Base-by-base conservation (phyloP, 345 rosid species). In the Acer negundo region DNA sequence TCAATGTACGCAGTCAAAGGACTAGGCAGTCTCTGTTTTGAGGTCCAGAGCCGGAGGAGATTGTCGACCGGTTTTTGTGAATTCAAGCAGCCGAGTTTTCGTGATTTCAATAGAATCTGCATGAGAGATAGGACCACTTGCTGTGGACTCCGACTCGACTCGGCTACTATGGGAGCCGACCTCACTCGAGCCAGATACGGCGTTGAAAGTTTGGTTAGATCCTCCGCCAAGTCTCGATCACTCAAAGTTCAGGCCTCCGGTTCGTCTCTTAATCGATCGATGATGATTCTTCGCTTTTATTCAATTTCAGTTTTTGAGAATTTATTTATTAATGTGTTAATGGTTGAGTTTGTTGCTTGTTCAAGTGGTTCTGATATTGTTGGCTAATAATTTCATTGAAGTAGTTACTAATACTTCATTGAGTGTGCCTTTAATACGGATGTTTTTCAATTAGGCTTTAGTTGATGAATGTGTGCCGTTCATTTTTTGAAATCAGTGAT, bases 241-340 rank as follows among this genome's bases (percentile, higher is more conserved):
- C 80, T 90, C 78, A 90, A 80, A 79, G 89, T 91, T 63, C 91
- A 90, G 6, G 87, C 93, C 70, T 85, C 94, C 67, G 98, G 99
- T 95, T 71, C 73, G 93, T 84, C 61, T 58, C 28, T 24, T 15
- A 19, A 22, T 49, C 40, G 24, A 20, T 35, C 4, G 6, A 35
- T 35, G 6, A 63, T 16, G 59, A 38, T 70, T 35, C 38, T 35
- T 35, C 6, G 12, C 3, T 61, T 55, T 1, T 12, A 13, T 20
- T 19, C 44, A 35, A 4, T 35, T 35, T 35, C 38, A 35, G 38
- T 35, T 35, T 66, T 59, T 56, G 2, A 31, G 22, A 24, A 24
- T 22, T 68, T 24, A 26, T 70, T 40, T 70, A 3, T 23, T 4
- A 10, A 6, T 23, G 7, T 49, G 6, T 47, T 19, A 23, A 2